These are phyloP conservation scores for Immersiella caudata DNA, from an alignment of 495 filamentous ascomycete genomes.

Conservation along the genomic window DNA sequence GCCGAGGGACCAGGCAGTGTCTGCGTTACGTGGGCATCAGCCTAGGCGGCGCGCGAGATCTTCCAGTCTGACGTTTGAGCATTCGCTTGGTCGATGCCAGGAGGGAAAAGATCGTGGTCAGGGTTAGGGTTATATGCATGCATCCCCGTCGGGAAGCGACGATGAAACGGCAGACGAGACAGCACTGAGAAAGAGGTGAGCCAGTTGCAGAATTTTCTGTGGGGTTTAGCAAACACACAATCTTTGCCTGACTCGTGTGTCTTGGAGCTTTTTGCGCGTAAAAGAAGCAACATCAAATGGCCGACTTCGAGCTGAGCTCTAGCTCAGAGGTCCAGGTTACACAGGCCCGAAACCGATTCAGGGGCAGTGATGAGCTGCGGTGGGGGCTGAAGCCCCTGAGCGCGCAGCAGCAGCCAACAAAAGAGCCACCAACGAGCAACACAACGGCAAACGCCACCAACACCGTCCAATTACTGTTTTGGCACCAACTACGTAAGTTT, in stretches of 20 bases:
- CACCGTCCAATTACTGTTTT: constrained; percentile 3
- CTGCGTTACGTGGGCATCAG: no score
- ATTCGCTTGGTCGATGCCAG: neutral
- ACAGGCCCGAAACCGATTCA: neutral
- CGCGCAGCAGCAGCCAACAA: neutral
- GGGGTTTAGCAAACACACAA: neutral
- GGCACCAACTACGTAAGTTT: constrained; percentile 4
- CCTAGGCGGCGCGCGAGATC: neutral
- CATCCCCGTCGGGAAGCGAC: neutral
- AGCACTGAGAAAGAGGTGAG: neutral
- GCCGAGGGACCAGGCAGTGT: no score
- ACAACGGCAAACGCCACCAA: neutral
- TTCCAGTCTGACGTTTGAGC: constrained; percentile 9
- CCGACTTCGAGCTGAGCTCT: neutral
- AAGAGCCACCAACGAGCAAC: neutral
- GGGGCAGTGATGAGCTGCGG: neutral
- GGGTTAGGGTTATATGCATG: constrained; percentile 6
- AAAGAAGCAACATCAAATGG: neutral
- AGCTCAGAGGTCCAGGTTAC: neutral
- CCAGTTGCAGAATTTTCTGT: neutral
- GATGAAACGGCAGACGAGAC: neutral
- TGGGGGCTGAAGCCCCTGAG: neutral
- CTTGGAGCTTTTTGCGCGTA: neutral
- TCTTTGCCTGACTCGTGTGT: neutral
- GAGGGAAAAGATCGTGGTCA: neutral